Evolutionary conservation across 1,139 yeast genomes (phyloP), one percentile per base, ranked within the genome.

Genomic region (Torulaspora globosa): DNA sequence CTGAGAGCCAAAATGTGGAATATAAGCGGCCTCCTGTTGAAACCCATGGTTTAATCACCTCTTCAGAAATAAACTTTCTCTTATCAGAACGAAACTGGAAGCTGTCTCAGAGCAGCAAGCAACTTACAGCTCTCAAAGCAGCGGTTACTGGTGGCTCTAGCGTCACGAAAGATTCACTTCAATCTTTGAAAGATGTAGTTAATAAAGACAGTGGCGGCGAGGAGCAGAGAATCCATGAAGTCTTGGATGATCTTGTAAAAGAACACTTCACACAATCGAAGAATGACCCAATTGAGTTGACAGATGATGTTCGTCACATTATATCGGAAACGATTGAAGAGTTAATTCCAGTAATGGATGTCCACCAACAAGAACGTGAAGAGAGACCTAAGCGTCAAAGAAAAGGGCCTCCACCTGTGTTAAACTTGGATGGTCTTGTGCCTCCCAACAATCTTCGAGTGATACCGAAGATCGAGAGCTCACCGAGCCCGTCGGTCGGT

Each of bases 321-420:
- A 62, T 67, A 11, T 52, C 67, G 6, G 54, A 56, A 33, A 68
- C 70, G 0, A 59, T 67, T 10, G 55, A 61, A 3, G 64, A 57
- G 26, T 35, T 59, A 19, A 40, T 59, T 24, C 62, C 63, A 9
- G 46, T 42, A 3, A 24, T 57, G 3, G 52, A 51, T 16, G 46
- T 16, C 11, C 23, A 51, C 26, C 48, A 45, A n/a, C 38, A 46
- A 8, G 27, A 39, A 9, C 27, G 5, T 10, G 35, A 44, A 38
- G 35, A 51, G 33, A 28, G 47, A 43, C 34, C 45, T 12, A 47
- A 44, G 32, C 50, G 48, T 19, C 43, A 44, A 19, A 43, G 47
- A 14, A 44, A 40, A 26, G 46, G 45, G n/a, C 51, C 50, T 10
- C 44, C 52, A 6, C 59, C 56, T n/a, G 53, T 54, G 5, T 41